Evolutionary conservation across 768 basidiomycete genomes (phyloP), one percentile per base, ranked within the genome.

Genomic region (Boletales sp.): DNA sequence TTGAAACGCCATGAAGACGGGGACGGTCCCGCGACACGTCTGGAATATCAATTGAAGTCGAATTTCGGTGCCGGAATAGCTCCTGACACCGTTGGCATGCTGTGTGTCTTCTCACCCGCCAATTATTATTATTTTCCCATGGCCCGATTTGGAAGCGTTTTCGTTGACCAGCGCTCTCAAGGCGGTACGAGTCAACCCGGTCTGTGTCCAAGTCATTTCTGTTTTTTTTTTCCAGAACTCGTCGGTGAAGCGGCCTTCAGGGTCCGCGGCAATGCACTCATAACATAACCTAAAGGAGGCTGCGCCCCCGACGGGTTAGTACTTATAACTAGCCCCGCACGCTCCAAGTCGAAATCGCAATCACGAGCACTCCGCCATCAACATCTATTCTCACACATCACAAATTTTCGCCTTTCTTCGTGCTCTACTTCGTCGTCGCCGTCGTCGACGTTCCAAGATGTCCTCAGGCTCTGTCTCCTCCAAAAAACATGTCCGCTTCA

Each of bases 401-500:
- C 54, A 40, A 40, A 43, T 54, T 54, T 52, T 62, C 14, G 15
- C 25, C 11, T 40, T 33, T 19, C 35, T 43, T 25, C 36, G 34
- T 30, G 48, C 62, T 55, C 53, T 53, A 44, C n/a, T 56, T 14
- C 51, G 14, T 39, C 43, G 53, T 51, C 54, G 54, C 42, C 55
- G 39, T 44, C 53, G 36, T 31, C 19, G 17, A 19, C 17, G 28
- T 43, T 46, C 14, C 34, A 57, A 11, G 33, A 68, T 68, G 66
- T 48, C 66, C 2, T 15, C 2, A 64, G 47, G 68, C 2, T 15
- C 25, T 7, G 25, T 28, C 25, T 28, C 2, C 3, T 6, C 48
- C 0, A 55, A 41, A 12, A 67, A 64, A 36, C 69, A 65, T 8
- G 69, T 70, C 49, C 67, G 56, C 32, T 68, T 70, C 57, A 53